These are phyloP conservation scores for Fusarium gaditjirri DNA, from an alignment of 2,329 filamentous ascomycete species.

Conservation along the genomic window DNA sequence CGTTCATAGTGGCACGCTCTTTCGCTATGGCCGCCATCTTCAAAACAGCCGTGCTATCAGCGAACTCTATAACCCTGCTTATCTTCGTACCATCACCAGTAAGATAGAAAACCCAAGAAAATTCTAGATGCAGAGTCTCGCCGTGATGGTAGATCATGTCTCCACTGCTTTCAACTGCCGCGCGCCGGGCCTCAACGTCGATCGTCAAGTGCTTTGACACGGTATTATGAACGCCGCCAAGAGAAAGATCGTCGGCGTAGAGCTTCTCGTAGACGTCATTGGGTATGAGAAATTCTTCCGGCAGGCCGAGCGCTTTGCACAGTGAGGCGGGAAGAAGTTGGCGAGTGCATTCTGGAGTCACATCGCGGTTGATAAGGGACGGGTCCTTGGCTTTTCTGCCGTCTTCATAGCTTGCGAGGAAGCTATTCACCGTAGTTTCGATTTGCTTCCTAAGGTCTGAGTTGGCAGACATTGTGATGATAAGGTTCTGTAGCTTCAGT, in stretches of 20 bases:
- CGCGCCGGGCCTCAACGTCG: constrained; percentile 14
- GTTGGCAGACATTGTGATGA: neutral
- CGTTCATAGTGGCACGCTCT: neutral
- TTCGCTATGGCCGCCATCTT: constrained; percentile 4
- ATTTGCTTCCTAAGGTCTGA: constrained; percentile 6
- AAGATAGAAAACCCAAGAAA: constrained; percentile 16
- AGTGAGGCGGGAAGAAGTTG: constrained; percentile 18
- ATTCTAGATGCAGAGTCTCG: constrained; percentile 1
- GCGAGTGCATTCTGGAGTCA: constrained; percentile 22
- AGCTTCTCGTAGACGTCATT: constrained; percentile 21
- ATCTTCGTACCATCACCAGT: constrained; percentile 25
- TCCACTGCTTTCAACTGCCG: constrained; percentile 1
- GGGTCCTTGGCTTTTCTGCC: constrained; percentile 8
- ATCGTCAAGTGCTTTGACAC: constrained; percentile 4
- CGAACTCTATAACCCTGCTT: constrained; percentile 25
- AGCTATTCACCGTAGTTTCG: constrained; percentile 17
- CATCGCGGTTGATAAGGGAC: constrained; percentile 20
- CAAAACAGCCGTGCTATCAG: constrained; percentile 1
- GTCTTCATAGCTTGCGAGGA: constrained; percentile 22
- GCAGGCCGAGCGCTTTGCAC: constrained; percentile 9
- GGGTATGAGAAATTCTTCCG: constrained; percentile 3
- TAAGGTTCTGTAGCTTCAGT: neutral
- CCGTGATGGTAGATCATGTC: constrained; percentile 25
- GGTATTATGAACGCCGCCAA: constrained; percentile 11
- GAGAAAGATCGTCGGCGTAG: constrained; percentile 8